Percentiles rank a stretch among this genome's conserved stretches.
phyloP scores from a whole-genome alignment of 257 asterid genomes.

The Paraleonurus japonicus region DNA sequence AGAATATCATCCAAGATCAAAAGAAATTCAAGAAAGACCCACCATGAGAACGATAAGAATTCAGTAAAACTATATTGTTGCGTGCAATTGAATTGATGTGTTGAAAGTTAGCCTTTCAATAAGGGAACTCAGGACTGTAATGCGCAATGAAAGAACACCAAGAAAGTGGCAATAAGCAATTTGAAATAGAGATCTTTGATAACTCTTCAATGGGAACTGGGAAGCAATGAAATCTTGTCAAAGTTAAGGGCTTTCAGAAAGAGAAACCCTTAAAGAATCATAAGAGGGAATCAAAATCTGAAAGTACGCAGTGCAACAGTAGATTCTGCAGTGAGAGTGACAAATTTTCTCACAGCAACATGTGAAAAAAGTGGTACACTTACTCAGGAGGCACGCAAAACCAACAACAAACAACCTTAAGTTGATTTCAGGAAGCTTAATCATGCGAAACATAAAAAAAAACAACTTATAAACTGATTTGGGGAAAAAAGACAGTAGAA shows the following conservation, averaged over 20 bases:
- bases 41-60: not conserved
- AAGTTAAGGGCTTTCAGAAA: constrained; percentile 8
- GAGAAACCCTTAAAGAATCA: constrained; percentile 21
- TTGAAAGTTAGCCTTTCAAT: not conserved
- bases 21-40: constrained; percentile 17
- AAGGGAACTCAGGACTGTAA: not conserved
- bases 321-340: constrained; percentile 35
- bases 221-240: constrained; percentile 20
- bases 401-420: constrained; percentile 22
- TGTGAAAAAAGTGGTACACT: constrained; percentile 24
- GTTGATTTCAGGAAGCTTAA: constrained; percentile 36
- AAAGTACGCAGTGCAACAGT: constrained; percentile 25
- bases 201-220: not conserved
- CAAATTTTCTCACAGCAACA: constrained; percentile 16
- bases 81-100: not conserved
- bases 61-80: not conserved
- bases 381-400: too few species aligned
- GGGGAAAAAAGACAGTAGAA: constrained; percentile 32
- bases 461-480: constrained; percentile 19
- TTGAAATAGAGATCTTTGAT: constrained; percentile 13
- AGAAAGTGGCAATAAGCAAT: constrained; percentile 11
- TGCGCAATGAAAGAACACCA: not conserved
- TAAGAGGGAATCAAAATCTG: constrained; percentile 36
- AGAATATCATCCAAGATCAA: constrained; percentile 33
- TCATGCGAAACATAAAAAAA: constrained; percentile 37